Evolutionary conservation across 2,329 filamentous ascomycete species (phyloP), one percentile per base, ranked within the genome.

Genomic region (Setomelanomma holmii): DNA sequence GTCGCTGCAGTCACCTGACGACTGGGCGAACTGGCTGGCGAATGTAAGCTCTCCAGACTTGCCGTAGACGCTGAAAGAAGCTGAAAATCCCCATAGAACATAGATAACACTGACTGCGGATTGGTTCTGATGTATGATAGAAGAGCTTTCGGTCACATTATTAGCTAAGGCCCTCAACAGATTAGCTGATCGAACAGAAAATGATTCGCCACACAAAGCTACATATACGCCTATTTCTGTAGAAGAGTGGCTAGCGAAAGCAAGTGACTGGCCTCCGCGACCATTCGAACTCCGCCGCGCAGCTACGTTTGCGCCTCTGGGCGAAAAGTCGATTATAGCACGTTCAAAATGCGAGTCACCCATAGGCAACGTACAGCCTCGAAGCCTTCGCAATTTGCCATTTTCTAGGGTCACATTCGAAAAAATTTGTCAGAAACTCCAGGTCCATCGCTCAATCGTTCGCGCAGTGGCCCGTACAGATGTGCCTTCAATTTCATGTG

Each of bases 361-460:
- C n/a, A 20, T 24, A 5, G 17, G 11, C 4, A 33, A 20, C 4
- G 27, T 10, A 39, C 20, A 8, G 24, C 27, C 11, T 30, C 23
- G 42, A 21, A 36, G 45, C 16, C 20, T 56, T 14, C 49, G 50
- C 2, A 39, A 40, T 30, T 17, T 63, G 6, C 60, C 60, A 6
- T 63, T 61, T 19, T 40, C 46, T 4, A 4, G 27, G 24, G 14
- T 46, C 2, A 61, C 55, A 5, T 62, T 64, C 27, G n/a, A 46
- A 17, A 20, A 11, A 4, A 53, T 63, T 0, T 40, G 53, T 12
- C 12, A 41, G 12, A 27, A n/a, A 7, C 55, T 63, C 21, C 46
- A 51, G 11, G 43, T 55, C 4, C 59, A 64, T 39, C 43, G 44
- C 17, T 61, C 61, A 4, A 58, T 63, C 16, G 38, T 51, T 10